Base-by-base conservation (phyloP, 495 filamentous ascomycete species). In the Aspergillus campestris region DNA sequence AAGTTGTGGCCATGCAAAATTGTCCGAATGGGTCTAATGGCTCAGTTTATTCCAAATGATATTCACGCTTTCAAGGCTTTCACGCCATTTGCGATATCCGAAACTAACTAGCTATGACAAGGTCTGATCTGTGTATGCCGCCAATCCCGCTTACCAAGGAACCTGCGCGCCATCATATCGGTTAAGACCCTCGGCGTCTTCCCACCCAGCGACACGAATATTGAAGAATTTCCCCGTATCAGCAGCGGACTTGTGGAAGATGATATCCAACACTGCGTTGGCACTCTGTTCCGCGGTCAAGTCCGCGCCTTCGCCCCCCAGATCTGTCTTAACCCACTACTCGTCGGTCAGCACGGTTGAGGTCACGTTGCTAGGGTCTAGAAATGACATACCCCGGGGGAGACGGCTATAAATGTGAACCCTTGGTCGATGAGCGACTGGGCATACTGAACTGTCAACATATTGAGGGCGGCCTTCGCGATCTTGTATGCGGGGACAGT, bases 401-500 rank as follows among this genome's bases (percentile, higher is more conserved):
- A 61, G 27, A 77, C 29, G 7, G 64, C 61, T 30, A 75, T 44
- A 27, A 77, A 63, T 0, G 62, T 67, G 39, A 78, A 73, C 0
- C 69, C 67, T 7, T 70, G 57, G 5, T 61, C 47, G 2, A 52
- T 63, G 44, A 65, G 70, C 11, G 60, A 52, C 34, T 63, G 45
- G 0, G 73, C 62, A 42, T 75, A 75, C 45, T 75, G 69, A 0
- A 70, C 60, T 3, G 68, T 77, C 5, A 79, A 49, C 55, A 69
- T 67, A 42, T 78, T 76, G 40, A 75, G 41, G 2, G 70, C 71
- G 0, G 74, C 69, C 52, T 79, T 80, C 31, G 66, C 58, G 45
- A 78, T 65, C 48, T 73, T 76, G 49, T 80, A 79, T 6, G 68
- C 68, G 6, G 70, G 73, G 7, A 31, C 47, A 0, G 60, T 59